These are phyloP conservation scores for Fusarium longipes DNA, from an alignment of 2,329 filamentous ascomycete species.

Conservation along the genomic window DNA sequence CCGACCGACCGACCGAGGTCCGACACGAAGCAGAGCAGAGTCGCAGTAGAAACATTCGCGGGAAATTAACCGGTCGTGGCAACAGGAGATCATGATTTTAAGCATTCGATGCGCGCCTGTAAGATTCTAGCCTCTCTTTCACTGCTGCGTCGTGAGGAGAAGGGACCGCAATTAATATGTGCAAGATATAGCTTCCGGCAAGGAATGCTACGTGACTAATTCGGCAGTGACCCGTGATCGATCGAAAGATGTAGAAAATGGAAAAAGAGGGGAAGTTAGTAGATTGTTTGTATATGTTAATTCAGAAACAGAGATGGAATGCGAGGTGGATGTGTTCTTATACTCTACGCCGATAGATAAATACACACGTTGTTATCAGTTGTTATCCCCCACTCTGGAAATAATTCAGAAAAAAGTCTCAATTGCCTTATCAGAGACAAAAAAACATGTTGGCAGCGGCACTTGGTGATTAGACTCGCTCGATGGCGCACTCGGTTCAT, in stretches of 20 bases:
- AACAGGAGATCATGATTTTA: not conserved
- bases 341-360: too few relatives aligned
- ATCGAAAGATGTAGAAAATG: not conserved
- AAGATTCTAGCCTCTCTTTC: not conserved
- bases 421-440: not conserved
- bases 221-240: not conserved
- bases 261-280: not conserved
- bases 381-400: not conserved
- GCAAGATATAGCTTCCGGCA: not conserved
- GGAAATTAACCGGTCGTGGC: not conserved
- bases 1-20: not conserved
- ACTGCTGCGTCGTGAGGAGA: not conserved
- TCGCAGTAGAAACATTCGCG: not conserved
- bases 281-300: not conserved
- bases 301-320: not conserved
- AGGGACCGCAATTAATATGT: not conserved
- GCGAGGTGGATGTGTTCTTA: not conserved
- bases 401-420: not conserved
- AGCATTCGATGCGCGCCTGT: slow-evolving; percentile 11
- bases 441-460: not conserved
- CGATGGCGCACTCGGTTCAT: not conserved
- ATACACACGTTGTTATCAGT: too few relatives aligned
- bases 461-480: not conserved
- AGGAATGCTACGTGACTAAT: not conserved
- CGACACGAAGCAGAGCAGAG: not conserved